These are phyloP conservation scores for Meyerozyma smithsonii DNA, from an alignment of 1,139 yeast species.

Conservation along the genomic window DNA sequence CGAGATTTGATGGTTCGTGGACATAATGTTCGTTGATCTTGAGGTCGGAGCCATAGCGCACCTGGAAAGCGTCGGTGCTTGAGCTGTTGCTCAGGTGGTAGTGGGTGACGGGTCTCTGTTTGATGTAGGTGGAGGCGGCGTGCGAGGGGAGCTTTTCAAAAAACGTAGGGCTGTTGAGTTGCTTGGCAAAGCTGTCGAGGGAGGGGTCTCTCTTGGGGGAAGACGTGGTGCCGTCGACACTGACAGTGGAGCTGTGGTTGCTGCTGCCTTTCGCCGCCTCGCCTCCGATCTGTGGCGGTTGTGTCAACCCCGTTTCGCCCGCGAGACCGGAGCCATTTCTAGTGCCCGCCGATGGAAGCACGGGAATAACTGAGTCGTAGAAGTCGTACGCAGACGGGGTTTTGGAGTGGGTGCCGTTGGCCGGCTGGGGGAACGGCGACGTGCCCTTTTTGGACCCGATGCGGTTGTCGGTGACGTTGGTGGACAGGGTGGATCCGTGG, in stretches of 20 bases:
- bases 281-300: not conserved
- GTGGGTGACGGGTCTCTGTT: slow-evolving; percentile 9
- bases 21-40: slow-evolving; percentile 35
- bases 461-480: slow-evolving; percentile 1
- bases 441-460: slow-evolving; percentile 3
- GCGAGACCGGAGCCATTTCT: not conserved
- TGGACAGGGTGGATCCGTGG: slow-evolving; percentile 3
- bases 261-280: not conserved
- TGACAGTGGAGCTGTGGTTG: not conserved
- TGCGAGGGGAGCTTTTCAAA: slow-evolving; percentile 39
- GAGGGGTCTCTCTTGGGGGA: slow-evolving; percentile 13
- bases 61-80: slow-evolving; percentile 20
- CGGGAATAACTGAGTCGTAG: slow-evolving; percentile 42
- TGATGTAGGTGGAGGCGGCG: slow-evolving; percentile 19
- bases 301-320: slow-evolving; percentile 3
- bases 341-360: slow-evolving; percentile 17
- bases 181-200: slow-evolving; percentile 39
- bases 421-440: slow-evolving; percentile 8
- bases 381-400: slow-evolving; percentile 36
- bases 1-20: slow-evolving; percentile 18
- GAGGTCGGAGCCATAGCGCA: slow-evolving; percentile 15
- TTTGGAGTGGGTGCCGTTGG: slow-evolving; percentile 11
- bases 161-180: slow-evolving; percentile 30
- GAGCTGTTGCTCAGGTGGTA: slow-evolving; percentile 16
- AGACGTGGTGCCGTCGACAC: not conserved